Conservation (phyloP, 2,329 filamentous ascomycete genomes). For the Colletotrichum tofieldiae region DNA sequence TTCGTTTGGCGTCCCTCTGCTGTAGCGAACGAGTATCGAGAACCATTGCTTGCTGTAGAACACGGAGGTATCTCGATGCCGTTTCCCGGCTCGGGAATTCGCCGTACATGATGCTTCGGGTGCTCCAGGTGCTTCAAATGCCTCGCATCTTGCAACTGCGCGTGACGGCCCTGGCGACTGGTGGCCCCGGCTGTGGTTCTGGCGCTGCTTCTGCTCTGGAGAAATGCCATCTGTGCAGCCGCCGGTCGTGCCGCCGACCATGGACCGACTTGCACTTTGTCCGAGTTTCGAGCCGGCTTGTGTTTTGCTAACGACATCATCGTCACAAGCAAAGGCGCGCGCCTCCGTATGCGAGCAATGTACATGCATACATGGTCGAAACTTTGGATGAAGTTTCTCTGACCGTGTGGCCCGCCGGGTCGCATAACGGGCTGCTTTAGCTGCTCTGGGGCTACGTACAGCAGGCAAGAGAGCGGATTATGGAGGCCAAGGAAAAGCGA, state of each 20-base stretch:
- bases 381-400: conserved; percentile 38
- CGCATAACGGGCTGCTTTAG: conserved; percentile 40
- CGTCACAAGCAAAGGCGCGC: conserved; percentile 43
- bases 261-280: conserved; percentile 30
- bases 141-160: background rate
- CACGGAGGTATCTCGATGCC: conserved; percentile 3
- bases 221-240: conserved; percentile 22
- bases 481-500: background rate
- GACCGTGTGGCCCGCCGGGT: conserved; percentile 40
- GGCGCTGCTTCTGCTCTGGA: background rate
- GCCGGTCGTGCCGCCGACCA: conserved; percentile 32
- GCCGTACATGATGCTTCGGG: background rate
- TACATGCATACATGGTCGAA: conserved; percentile 37
- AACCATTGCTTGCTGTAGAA: conserved; percentile 1
- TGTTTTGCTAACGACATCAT: conserved; percentile 36
- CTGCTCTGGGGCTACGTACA: conserved; percentile 35
- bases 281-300: conserved; percentile 14
- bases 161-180: background rate
- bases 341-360: conserved; percentile 30
- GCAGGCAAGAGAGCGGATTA: conserved; percentile 43
- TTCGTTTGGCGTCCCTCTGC: background rate
- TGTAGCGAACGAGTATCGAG: conserved; percentile 11
- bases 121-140: background rate
- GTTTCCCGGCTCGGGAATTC: background rate
- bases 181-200: background rate